Evolutionary conservation across 164 flowering plant species (phyloP).

Genomic region (Santalum album): DNA sequence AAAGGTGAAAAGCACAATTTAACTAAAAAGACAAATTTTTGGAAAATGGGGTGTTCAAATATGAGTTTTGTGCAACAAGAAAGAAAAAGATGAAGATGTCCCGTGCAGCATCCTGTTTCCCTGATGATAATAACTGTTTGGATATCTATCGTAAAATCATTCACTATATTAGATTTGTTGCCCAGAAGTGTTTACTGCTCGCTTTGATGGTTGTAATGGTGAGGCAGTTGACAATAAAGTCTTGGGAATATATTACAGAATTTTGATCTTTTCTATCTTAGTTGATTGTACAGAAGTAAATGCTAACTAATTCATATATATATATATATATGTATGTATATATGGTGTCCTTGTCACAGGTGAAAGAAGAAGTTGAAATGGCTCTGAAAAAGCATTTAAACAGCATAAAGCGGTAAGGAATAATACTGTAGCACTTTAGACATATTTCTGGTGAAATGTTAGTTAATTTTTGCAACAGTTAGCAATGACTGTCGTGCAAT

Average conservation of each 20-base stretch:
- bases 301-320: too few species aligned
- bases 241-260: neutral
- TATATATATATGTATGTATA: too few species aligned
- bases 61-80: too few species aligned
- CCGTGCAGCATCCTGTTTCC: too few species aligned
- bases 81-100: too few species aligned
- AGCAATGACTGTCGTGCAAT: neutral
- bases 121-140: too few species aligned
- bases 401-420: constrained; percentile 29
- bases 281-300: neutral
- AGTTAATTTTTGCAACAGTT: neutral
- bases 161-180: neutral
- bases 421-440: neutral
- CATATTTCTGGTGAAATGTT: neutral
- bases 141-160: neutral
- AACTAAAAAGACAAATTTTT: too few species aligned
- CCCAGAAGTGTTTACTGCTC: too few species aligned
- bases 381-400: constrained; percentile 37
- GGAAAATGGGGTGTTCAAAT: too few species aligned
- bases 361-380: constrained; percentile 56
- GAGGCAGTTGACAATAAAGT: neutral
- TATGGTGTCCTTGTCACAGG: constrained; percentile 19
- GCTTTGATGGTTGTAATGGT: neutral
- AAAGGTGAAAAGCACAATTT: too few species aligned
- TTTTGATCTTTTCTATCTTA: neutral